Evolutionary conservation across 805 yeast genomes (phyloP).

Genomic region (Wickerhamomyces subpelliculosus): DNA sequence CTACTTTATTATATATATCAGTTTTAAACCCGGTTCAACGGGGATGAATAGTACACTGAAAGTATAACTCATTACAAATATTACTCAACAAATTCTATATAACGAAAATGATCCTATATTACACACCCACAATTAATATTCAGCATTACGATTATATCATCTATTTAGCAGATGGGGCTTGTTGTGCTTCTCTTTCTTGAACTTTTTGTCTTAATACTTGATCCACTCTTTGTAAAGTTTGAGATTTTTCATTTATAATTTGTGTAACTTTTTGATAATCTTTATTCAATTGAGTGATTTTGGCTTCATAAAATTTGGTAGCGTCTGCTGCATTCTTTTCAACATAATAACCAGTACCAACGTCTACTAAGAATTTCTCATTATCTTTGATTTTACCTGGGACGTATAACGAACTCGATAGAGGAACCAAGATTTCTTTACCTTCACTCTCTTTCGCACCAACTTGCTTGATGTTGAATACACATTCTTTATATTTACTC

Average conservation of each 20-base stretch:
- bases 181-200: constrained; percentile 32
- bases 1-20: too few species aligned
- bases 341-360: constrained; percentile 93
- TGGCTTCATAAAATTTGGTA: constrained; percentile 59
- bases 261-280: constrained; percentile 71
- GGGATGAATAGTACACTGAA: too few species aligned
- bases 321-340: constrained; percentile 71
- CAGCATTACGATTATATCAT: too few species aligned
- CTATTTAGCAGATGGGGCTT: background rate
- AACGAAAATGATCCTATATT: too few species aligned
- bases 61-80: too few species aligned
- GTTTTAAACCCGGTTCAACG: too few species aligned
- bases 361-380: constrained; percentile 77
- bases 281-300: constrained; percentile 62
- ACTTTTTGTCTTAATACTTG: constrained; percentile 46
- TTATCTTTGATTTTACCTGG: constrained; percentile 71
- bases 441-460: constrained; percentile 33
- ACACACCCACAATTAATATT: too few species aligned
- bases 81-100: too few species aligned
- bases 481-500: constrained; percentile 74
- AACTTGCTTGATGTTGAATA: constrained; percentile 56
- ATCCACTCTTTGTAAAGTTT: constrained; percentile 56
- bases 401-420: constrained; percentile 82
- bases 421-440: constrained; percentile 67
- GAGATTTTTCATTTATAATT: constrained; percentile 69